Percentiles rank a stretch among this genome's conserved stretches.
phyloP scores from a whole-genome alignment of 2,329 filamentous ascomycete species.

The Pleurostoma richardsiae region DNA sequence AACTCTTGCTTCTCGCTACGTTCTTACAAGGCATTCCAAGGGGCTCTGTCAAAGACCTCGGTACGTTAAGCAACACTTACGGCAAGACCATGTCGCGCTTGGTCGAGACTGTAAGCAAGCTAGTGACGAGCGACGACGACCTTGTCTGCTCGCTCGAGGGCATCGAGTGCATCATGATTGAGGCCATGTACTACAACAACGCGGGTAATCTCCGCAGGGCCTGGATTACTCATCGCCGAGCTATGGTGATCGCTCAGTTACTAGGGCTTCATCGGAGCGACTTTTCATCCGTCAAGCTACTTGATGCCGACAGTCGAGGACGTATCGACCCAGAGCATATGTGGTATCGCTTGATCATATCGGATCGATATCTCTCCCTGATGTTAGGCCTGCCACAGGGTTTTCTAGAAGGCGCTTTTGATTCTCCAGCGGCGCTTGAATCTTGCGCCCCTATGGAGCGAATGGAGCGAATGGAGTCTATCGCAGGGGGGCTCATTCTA shows the following conservation, averaged over 20 bases:
- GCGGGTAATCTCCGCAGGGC: constrained; percentile 37
- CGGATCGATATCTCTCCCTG: constrained; percentile 42
- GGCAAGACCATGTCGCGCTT: constrained; percentile 15
- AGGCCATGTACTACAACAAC: constrained; percentile 40
- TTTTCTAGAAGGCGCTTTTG: constrained; percentile 20
- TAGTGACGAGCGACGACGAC: constrained; percentile 40
- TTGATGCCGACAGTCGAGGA: constrained; percentile 17
- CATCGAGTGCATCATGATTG: constrained; percentile 44
- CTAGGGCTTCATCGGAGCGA: constrained; percentile 8
- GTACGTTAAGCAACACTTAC: constrained; percentile 10
- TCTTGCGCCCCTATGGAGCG: constrained; percentile 20
- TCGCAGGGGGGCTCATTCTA: constrained; percentile 28
- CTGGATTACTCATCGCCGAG: constrained; percentile 39
- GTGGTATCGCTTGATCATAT: constrained; percentile 39
- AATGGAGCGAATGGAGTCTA: constrained; percentile 27
- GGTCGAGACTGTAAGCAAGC: constrained; percentile 19
- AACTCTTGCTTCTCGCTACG: constrained; percentile 22
- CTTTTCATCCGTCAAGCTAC: constrained; percentile 13
- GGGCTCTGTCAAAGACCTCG: not conserved
- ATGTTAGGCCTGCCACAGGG: constrained; percentile 40
- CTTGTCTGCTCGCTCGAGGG: constrained; percentile 40
- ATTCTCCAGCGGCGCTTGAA: constrained; percentile 17
- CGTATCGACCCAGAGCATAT: constrained; percentile 27
- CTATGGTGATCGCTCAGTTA: constrained; percentile 23
- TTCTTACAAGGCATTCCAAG: constrained; percentile 20